Base-by-base conservation (phyloP, 129 eudicot species). In the Artemisia tridentata region DNA sequence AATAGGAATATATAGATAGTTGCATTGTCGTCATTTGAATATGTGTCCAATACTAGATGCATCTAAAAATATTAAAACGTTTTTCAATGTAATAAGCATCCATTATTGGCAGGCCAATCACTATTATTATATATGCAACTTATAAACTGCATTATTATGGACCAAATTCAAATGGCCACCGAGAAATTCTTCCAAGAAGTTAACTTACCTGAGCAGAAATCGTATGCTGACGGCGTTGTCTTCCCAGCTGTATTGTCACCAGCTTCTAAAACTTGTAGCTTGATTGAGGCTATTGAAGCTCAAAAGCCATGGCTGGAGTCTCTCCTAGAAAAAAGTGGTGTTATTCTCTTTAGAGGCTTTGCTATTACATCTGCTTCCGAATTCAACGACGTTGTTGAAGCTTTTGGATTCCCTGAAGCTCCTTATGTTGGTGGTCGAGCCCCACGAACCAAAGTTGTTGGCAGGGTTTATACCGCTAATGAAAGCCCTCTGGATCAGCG, bases 171-270 rank as follows among this genome's bases (percentile, higher is more conserved):
- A 55, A 78, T 70, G 76, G 72, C 57, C 19, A 79, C 72, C 77
- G 25, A 69, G 29, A 50, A 72, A 21, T 62, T 74, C 52, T 91
- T 88, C 80, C 58, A 54, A 15, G 72, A 79, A 65, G 38, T 76
- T 50, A 46, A 34, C 20, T 27, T 84, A 6, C 82, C 91, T 41
- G 74, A 84, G 29, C 97, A 88, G 72, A 87, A 72, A 73, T 59
- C 11, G 21, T 59, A 66, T 68, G 51, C 18, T 21, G 19, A 34
- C 19, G 75, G 74, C 7, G 11, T 63, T 7, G 14, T 29, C 20
- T 91, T 91, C 68, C 97, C 97, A 5, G 60, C 65, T 27, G 82
- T 91, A 7, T 31, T 91, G 47, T 67, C 95, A 12, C 95, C 91
- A 29, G 56, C 34, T 38, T 5, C 8, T 5, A 72, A 55, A 11